Evolutionary conservation across 2,329 filamentous ascomycete genomes (phyloP).

Genomic region (Trichoderma koningii): DNA sequence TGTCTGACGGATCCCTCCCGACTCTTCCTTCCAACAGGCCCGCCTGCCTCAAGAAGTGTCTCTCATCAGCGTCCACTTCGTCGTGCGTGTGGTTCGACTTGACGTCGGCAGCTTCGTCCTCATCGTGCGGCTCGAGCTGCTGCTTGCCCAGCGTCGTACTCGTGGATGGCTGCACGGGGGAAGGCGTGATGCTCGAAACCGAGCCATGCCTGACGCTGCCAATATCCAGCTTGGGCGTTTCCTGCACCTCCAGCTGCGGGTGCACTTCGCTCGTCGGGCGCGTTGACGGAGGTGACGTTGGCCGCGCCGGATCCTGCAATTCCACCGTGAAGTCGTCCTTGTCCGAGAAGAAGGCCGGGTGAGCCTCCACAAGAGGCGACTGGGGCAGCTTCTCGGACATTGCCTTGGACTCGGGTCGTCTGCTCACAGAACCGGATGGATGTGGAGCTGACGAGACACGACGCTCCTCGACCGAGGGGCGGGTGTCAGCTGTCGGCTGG

Average conservation of each 20-base stretch:
- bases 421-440: slow-evolving; percentile 24
- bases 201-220: slow-evolving; percentile 37
- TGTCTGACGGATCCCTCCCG: slow-evolving; percentile 39
- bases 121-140: slow-evolving; percentile 30
- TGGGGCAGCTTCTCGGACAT: slow-evolving; percentile 34
- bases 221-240: slow-evolving; percentile 32
- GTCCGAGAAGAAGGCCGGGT: slow-evolving; percentile 30
- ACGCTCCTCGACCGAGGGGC: slow-evolving; percentile 27
- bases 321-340: slow-evolving; percentile 30
- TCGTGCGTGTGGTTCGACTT: slow-evolving; percentile 37
- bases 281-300: slow-evolving; percentile 38
- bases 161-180: slow-evolving; percentile 34
- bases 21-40: slow-evolving; percentile 58
- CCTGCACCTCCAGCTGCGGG: slow-evolving; percentile 35
- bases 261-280: slow-evolving; percentile 31
- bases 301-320: slow-evolving; percentile 36
- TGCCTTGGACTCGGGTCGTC: slow-evolving; percentile 31
- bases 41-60: slow-evolving; percentile 66
- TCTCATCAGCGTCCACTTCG: slow-evolving; percentile 66
- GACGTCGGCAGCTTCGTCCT: slow-evolving; percentile 4
- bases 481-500: slow-evolving; percentile 34
- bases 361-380: slow-evolving; percentile 30
- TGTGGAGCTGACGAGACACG: slow-evolving; percentile 31
- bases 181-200: slow-evolving; percentile 38
- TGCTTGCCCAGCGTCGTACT: slow-evolving; percentile 31